phyloP scores from a whole-genome alignment of 2,329 filamentous ascomycete genomes.

The Bipolaris zeicola region DNA sequence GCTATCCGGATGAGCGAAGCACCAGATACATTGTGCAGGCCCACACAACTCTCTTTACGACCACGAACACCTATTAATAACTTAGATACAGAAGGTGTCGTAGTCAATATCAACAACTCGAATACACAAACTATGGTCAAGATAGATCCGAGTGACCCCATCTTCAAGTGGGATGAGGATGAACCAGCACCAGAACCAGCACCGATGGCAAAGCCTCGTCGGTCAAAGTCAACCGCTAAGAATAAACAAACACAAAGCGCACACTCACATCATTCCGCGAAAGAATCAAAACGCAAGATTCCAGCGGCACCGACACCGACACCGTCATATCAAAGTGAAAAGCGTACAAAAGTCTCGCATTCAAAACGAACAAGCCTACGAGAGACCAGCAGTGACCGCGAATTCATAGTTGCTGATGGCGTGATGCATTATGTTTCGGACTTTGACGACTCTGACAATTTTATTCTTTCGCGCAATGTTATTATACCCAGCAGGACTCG shows the following conservation, averaged over 20 bases:
- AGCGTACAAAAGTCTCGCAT: background rate
- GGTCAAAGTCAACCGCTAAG: background rate
- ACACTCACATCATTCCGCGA: background rate
- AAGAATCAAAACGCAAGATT: background rate
- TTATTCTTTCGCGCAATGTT: background rate
- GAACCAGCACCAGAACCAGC: background rate
- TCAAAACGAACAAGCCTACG: slow-evolving; percentile 2
- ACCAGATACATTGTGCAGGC: background rate
- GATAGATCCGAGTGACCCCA: slow-evolving; percentile 20
- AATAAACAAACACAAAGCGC: background rate
- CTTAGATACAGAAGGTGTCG: background rate
- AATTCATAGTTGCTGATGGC: slow-evolving; percentile 11
- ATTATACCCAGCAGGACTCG: background rate
- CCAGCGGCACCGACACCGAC: background rate
- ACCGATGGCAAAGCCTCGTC: background rate
- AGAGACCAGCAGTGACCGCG: slow-evolving; percentile 7
- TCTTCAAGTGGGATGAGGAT: slow-evolving; percentile 22
- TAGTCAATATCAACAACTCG: background rate
- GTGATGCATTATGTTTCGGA: background rate
- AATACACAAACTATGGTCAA: slow-evolving; percentile 19
- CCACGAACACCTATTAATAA: background rate
- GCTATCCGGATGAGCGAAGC: slow-evolving; percentile 7
- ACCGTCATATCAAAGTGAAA: background rate
- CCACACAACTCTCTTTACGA: too few species aligned
- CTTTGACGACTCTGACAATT: background rate